These are phyloP conservation scores for Colletotrichum sansevieriae DNA, from an alignment of 2,329 filamentous ascomycete genomes.

Conservation along the genomic window DNA sequence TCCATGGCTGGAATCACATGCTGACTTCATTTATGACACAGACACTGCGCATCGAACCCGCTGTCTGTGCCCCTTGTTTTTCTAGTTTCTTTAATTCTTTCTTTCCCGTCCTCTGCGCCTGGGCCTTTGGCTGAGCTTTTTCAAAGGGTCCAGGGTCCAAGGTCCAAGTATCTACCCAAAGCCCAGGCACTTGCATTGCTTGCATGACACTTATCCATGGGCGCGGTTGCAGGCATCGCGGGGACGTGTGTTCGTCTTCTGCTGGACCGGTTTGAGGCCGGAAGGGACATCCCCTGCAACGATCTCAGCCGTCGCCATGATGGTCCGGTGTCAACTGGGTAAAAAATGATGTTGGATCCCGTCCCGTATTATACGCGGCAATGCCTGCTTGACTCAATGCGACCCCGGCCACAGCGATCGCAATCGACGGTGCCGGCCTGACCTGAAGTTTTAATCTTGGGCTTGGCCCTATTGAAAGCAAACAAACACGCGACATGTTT, in stretches of 20 bases:
- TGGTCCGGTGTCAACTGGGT: neutral
- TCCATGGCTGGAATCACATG: constrained; percentile 22
- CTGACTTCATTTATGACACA: neutral
- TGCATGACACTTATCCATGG: constrained; percentile 17
- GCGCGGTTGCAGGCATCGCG: constrained; percentile 7
- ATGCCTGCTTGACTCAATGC: constrained; percentile 15
- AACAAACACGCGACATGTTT: constrained; percentile 25
- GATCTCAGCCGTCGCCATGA: neutral
- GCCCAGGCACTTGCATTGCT: constrained; percentile 4
- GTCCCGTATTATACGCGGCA: neutral
- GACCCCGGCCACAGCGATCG: constrained; percentile 36
- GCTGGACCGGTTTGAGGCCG: constrained; percentile 34
- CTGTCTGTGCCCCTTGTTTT: constrained; percentile 30
- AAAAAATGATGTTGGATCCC: constrained; percentile 3
- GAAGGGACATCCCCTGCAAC: constrained; percentile 25
- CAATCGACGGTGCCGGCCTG: constrained; percentile 29
- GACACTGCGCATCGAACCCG: neutral
- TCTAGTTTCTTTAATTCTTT: constrained; percentile 6
- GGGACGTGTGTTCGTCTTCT: constrained; percentile 10
- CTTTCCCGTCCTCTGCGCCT: neutral
- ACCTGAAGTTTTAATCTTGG: constrained; percentile 17
- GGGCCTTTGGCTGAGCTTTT: neutral
- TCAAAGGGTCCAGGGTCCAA: constrained; percentile 31
- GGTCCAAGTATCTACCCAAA: neutral
- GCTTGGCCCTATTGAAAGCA: constrained; percentile 16